Percentiles rank a stretch among this genome's conserved stretches.
phyloP scores from a whole-genome alignment of 257 asterid species.

The Solanum ossicruentum region DNA sequence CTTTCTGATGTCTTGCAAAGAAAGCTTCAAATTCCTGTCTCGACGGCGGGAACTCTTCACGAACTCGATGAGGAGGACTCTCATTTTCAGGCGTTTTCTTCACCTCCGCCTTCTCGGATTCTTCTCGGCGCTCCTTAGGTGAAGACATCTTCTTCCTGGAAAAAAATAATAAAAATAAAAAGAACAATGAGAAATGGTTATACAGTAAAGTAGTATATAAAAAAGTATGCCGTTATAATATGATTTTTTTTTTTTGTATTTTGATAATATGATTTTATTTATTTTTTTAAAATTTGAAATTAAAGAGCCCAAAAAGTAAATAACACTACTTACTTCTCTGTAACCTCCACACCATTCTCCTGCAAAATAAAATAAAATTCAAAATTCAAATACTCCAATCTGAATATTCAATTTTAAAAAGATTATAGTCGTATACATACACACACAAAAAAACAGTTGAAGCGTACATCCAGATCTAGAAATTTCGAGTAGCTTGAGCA shows the following conservation, averaged over 20 bases:
- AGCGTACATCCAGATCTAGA: conserved; percentile 47
- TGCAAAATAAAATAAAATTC: neutral
- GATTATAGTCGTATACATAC: no score
- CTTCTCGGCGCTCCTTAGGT: neutral
- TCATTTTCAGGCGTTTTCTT: no score
- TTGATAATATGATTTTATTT: neutral
- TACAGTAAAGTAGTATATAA: no score
- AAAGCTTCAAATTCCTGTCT: conserved; percentile 37
- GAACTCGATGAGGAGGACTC: no score
- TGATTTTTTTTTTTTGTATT: neutral
- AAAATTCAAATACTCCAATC: conserved; percentile 7
- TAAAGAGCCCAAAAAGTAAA: neutral
- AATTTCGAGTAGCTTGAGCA: conserved; percentile 24
- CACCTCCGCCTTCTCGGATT: neutral
- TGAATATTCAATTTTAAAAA: neutral
- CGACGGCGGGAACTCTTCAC: neutral
- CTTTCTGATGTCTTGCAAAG: conserved; percentile 31
- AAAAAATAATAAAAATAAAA: no score
- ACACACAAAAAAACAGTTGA: neutral
- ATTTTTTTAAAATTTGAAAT: neutral
- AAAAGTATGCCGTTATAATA: no score
- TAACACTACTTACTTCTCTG: conserved; percentile 20
- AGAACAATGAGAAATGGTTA: neutral
- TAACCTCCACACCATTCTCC: neutral
- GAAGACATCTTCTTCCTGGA: neutral